A percentile compares a stretch with the other conserved stretches of the same genome.
These are phyloP conservation scores for Sarocladium oryzae DNA, from an alignment of 2,329 filamentous ascomycete species.

Conservation along the genomic window DNA sequence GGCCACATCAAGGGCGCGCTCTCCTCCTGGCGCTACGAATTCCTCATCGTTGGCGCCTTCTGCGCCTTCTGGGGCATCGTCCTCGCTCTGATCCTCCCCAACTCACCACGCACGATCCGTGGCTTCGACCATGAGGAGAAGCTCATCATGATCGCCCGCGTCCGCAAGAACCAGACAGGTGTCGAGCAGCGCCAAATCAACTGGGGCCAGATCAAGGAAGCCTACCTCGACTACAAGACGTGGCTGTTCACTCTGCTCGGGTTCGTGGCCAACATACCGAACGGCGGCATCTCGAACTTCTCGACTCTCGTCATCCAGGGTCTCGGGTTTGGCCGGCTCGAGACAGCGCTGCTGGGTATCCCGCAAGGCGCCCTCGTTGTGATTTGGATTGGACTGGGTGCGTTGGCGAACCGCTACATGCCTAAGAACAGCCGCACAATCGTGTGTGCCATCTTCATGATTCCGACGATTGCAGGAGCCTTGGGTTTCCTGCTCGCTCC, in stretches of 20 bases:
- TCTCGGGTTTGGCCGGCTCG: slow-evolving; percentile 35
- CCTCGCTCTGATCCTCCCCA: slow-evolving; percentile 50
- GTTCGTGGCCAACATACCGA: slow-evolving; percentile 45
- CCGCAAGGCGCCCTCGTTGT: slow-evolving; percentile 30
- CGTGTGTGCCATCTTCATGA: slow-evolving; percentile 48
- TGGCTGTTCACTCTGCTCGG: slow-evolving; percentile 52
- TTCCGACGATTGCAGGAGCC: slow-evolving; percentile 53
- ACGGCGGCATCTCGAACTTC: slow-evolving; percentile 56
- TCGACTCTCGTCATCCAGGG: slow-evolving; percentile 53
- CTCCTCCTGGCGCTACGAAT: slow-evolving; percentile 60
- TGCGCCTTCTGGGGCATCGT: slow-evolving; percentile 54
- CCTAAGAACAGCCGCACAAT: slow-evolving; percentile 42
- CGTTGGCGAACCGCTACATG: slow-evolving; percentile 30
- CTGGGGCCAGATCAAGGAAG: slow-evolving; percentile 47
- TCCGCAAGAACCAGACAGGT: slow-evolving; percentile 52
- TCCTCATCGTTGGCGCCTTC: slow-evolving; percentile 55
- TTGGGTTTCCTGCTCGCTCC: slow-evolving; percentile 45
- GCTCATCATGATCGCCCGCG: slow-evolving; percentile 46
- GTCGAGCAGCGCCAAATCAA: slow-evolving; percentile 51
- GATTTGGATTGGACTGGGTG: slow-evolving; percentile 34
- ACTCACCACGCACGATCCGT: slow-evolving; percentile 48
- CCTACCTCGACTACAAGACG: slow-evolving; percentile 50
- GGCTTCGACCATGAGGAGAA: slow-evolving; percentile 44
- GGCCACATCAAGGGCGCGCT: slow-evolving; percentile 51
- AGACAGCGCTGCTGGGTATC: slow-evolving; percentile 19